phyloP scores from a whole-genome alignment of 106 monocot genomes.

The Xerophyta viscosa region DNA sequence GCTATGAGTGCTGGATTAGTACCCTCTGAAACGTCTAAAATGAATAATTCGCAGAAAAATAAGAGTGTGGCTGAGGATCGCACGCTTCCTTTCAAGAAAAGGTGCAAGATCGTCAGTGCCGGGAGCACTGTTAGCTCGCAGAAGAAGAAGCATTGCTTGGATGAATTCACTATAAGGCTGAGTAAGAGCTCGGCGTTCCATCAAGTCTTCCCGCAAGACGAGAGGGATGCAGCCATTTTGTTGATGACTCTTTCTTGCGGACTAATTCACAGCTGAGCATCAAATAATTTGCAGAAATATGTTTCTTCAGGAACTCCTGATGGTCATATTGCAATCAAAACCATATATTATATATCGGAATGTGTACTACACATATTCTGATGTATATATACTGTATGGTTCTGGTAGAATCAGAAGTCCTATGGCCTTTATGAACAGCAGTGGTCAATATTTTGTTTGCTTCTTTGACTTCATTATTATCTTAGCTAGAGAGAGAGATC shows the following conservation, averaged over 20 bases:
- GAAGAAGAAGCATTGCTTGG: constrained; percentile 26
- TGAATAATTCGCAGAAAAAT: constrained; percentile 9
- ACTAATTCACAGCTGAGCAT: constrained; percentile 24
- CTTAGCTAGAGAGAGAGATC: no score
- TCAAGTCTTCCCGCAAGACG: constrained; percentile 63
- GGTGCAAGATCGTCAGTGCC: constrained; percentile 45
- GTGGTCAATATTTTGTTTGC: no score
- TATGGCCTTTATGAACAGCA: no score
- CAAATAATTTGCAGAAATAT: background rate
- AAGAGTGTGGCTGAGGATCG: constrained; percentile 17
- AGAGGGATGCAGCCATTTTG: constrained; percentile 79
- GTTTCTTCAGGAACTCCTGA: no score
- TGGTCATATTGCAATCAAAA: no score
- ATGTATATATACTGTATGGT: no score
- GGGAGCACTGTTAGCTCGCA: background rate
- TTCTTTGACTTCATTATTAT: no score
- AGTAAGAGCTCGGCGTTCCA: constrained; percentile 31
- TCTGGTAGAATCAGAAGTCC: no score
- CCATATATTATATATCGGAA: no score
- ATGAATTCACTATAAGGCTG: constrained; percentile 30
- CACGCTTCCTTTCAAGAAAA: constrained; percentile 80
- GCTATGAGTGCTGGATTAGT: constrained; percentile 3
- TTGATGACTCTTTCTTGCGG: constrained; percentile 77
- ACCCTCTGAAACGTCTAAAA: background rate
- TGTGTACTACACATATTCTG: no score